These are phyloP conservation scores for Antrodiella citrinella DNA, from an alignment of 768 basidiomycete species.

Conservation along the genomic window DNA sequence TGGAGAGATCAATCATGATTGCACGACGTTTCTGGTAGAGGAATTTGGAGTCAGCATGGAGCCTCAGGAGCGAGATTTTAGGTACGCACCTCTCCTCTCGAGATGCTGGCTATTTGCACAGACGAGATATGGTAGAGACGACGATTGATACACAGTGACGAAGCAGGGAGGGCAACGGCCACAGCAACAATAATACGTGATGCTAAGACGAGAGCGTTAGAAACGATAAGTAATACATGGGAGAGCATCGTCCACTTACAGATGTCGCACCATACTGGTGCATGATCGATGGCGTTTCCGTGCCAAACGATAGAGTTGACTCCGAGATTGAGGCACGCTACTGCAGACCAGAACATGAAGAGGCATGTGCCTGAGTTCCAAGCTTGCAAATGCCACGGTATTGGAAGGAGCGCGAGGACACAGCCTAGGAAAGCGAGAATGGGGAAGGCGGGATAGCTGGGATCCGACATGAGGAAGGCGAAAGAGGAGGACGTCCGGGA, in stretches of 20 bases:
- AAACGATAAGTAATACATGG: conserved; percentile 17
- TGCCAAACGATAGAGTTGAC: conserved; percentile 59
- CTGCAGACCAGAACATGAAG: conserved; percentile 57
- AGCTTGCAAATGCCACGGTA: conserved; percentile 54
- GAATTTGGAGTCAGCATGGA: no score
- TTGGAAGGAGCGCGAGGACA: conserved; percentile 36
- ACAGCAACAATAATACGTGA: conserved; percentile 15
- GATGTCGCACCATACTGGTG: conserved; percentile 72
- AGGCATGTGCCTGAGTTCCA: conserved; percentile 63
- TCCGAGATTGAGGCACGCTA: conserved; percentile 45
- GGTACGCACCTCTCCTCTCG: no score
- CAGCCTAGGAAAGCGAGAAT: conserved; percentile 32
- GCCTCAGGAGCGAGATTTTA: no score
- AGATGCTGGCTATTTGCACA: no score
- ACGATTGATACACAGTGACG: conserved; percentile 41
- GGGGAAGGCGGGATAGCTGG: conserved; percentile 26
- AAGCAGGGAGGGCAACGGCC: conserved; percentile 22
- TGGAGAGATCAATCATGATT: conserved; percentile 37
- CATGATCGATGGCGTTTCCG: conserved; percentile 35
- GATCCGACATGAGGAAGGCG: conserved; percentile 13
- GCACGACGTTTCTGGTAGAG: conserved; percentile 3
- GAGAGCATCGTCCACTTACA: conserved; percentile 30
- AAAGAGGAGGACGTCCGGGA: no score
- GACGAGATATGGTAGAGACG: conserved; percentile 55
- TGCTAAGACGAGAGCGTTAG: conserved; percentile 13